phyloP scores from a whole-genome alignment of 306 rosid genomes.

The Alnus glutinosa region DNA sequence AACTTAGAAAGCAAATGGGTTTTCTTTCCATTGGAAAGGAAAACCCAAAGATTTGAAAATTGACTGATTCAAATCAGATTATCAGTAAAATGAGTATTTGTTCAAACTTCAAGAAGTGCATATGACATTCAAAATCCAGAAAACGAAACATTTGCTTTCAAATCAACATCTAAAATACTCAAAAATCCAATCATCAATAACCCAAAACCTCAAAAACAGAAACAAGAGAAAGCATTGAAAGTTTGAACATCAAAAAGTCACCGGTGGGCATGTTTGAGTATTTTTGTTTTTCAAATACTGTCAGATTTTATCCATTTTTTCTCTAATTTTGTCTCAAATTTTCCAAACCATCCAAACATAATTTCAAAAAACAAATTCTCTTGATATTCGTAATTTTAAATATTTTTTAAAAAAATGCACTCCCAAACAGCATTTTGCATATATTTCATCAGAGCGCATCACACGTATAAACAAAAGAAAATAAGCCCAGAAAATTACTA shows the following conservation, averaged over 20 bases:
- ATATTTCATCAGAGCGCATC: not conserved
- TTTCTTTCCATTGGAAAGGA: no score
- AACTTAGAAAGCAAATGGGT: not conserved
- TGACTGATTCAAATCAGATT: not conserved
- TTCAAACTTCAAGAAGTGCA: not conserved
- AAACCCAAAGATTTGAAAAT: not conserved
- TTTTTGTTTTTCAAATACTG: no score
- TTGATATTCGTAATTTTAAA: no score
- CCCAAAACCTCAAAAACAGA: not conserved
- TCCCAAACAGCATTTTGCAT: not conserved
- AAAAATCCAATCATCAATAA: not conserved
- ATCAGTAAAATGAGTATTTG: not conserved
- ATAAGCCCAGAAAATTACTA: not conserved
- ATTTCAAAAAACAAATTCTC: no score
- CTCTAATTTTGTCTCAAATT: no score
- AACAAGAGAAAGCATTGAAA: not conserved
- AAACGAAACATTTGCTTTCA: constrained; percentile 1
- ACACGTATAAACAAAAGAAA: not conserved
- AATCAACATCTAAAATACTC: not conserved
- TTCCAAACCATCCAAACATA: no score
- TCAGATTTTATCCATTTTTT: no score
- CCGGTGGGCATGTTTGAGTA: no score
- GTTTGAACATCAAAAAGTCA: not conserved
- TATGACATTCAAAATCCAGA: not conserved
- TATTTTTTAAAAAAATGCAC: no score